A percentile compares a stretch with the other conserved stretches of the same genome.
Conservation (phyloP, 106 monocot species). For the Ottelia alismoides region DNA sequence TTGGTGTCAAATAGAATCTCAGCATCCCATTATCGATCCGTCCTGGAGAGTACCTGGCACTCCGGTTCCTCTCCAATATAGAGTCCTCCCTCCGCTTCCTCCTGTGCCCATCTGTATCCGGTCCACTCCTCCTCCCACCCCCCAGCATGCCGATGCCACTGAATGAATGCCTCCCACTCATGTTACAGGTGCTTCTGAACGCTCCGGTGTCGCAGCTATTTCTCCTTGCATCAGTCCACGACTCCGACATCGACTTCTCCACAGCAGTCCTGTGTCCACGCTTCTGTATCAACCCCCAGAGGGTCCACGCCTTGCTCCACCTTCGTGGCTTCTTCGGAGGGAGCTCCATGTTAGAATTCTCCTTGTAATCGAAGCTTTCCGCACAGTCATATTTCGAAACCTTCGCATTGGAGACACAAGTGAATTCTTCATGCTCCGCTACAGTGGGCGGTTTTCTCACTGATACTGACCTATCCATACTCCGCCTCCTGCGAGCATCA, state of each 20-base stretch:
- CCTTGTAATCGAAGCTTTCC: constrained; percentile 43
- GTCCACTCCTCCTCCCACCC: constrained; percentile 25
- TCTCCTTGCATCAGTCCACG: constrained; percentile 37
- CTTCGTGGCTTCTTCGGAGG: constrained; percentile 40
- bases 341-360: constrained; percentile 8
- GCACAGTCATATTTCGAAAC: constrained; percentile 36
- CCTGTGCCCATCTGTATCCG: constrained; percentile 25
- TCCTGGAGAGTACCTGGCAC: constrained; percentile 56
- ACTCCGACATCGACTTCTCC: constrained; percentile 35
- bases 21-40: constrained; percentile 57
- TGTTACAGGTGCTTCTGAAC: constrained; percentile 43
- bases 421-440: constrained; percentile 21
- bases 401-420: constrained; percentile 18
- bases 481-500: constrained; percentile 41
- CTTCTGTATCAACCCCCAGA: constrained; percentile 69
- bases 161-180: constrained; percentile 51
- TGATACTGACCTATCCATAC: constrained; percentile 63
- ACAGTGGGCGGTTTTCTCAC: constrained; percentile 22
- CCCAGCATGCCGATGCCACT: constrained; percentile 26
- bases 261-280: constrained; percentile 20
- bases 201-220: constrained; percentile 19
- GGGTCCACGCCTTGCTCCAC: constrained; percentile 77
- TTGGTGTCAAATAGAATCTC: constrained; percentile 79
- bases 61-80: constrained; percentile 59
- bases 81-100: constrained; percentile 42